A percentile compares a stretch with the other conserved stretches of the same genome.
phyloP scores from a whole-genome alignment of 192 early-diverging fungal species.

The Backusella circina region DNA sequence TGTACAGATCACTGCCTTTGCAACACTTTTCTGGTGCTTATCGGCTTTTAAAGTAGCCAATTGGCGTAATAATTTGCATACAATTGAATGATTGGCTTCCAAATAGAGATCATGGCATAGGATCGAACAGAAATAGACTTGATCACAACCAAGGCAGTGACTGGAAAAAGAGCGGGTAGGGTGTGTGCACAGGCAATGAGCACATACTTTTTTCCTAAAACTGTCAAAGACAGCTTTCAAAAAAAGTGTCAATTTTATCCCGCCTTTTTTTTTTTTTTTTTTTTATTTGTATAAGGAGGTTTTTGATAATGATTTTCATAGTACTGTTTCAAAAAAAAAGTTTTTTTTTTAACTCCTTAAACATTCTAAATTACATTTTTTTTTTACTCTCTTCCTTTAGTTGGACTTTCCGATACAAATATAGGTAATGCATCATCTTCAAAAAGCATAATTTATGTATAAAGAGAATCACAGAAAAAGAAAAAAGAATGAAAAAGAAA shows the following conservation, averaged over 20 bases:
- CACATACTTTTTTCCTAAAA: constrained; percentile 59
- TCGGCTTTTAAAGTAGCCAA: constrained; percentile 59
- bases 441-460: neutral
- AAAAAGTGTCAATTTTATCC: neutral
- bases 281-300: too few species aligned
- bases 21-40: constrained; percentile 60
- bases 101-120: constrained; percentile 38
- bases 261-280: neutral
- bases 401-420: neutral
- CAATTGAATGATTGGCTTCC: constrained; percentile 26
- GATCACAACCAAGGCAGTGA: constrained; percentile 58
- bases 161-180: constrained; percentile 41
- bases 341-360: too few species aligned
- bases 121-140: constrained; percentile 55
- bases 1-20: constrained; percentile 52
- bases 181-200: constrained; percentile 54
- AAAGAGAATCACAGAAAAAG: neutral
- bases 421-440: neutral
- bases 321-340: too few species aligned
- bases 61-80: constrained; percentile 50
- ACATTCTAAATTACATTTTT: too few species aligned
- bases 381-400: constrained; percentile 2
- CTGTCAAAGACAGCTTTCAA: constrained; percentile 52
- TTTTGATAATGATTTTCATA: too few species aligned
- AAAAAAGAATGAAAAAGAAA: neutral